A percentile compares a stretch with the other conserved stretches of the same genome.
Conservation (phyloP, 768 basidiomycete species). For the Psilocybe azurescens region DNA sequence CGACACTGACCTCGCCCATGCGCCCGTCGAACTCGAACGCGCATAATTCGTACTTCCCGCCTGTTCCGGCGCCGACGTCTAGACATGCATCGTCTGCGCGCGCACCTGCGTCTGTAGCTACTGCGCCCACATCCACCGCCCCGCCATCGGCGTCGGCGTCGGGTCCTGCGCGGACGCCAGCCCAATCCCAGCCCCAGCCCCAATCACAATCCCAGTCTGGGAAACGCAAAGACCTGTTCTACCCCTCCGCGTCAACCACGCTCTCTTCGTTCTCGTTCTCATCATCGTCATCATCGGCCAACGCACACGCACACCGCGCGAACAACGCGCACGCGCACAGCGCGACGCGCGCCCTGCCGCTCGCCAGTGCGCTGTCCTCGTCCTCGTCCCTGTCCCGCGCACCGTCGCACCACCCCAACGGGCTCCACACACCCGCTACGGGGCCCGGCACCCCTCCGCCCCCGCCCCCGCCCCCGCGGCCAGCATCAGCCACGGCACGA, state of each 20-base stretch:
- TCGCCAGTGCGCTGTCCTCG: too few relatives aligned
- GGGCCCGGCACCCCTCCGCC: not conserved
- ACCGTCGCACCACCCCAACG: not conserved
- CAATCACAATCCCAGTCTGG: not conserved
- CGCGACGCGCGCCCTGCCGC: too few relatives aligned
- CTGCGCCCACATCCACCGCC: not conserved
- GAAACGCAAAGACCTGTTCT: constrained; percentile 51
- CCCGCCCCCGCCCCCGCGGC: too few relatives aligned
- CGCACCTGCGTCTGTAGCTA: not conserved
- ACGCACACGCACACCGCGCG: not conserved
- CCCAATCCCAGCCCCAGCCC: too few relatives aligned
- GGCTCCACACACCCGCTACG: not conserved
- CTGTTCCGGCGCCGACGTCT: not conserved
- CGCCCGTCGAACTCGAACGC: not conserved
- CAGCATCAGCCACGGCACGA: constrained; percentile 27
- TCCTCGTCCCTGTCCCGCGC: not conserved
- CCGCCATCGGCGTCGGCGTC: constrained; percentile 12
- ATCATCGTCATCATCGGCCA: not conserved
- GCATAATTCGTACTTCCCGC: not conserved
- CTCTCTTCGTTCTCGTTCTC: constrained; percentile 19
- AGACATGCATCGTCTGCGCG: too few relatives aligned
- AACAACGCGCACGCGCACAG: too few relatives aligned
- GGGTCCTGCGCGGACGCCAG: constrained; percentile 3
- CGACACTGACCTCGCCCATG: not conserved
- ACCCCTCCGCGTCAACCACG: constrained; percentile 59